Evolutionary conservation across 2,329 filamentous ascomycete species (phyloP).

Genomic region (Leptodontidium sp.): DNA sequence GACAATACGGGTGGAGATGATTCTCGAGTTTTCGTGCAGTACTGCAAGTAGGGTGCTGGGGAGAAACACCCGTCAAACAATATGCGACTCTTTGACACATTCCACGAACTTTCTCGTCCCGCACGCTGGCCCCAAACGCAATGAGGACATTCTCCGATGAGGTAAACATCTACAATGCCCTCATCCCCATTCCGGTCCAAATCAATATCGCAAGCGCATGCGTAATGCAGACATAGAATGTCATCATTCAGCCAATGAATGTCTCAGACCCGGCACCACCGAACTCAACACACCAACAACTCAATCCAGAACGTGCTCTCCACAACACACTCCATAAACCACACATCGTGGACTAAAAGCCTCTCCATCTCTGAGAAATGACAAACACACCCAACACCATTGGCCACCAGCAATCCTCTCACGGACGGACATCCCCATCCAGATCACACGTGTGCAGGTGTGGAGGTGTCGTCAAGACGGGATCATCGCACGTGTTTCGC

Average conservation of each 20-base stretch:
- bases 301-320: neutral
- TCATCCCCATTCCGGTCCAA: neutral
- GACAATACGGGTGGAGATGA: neutral
- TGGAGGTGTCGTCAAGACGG: neutral
- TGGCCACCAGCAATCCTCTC: no score
- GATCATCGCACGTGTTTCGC: constrained; percentile 5
- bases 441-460: no score
- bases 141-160: neutral
- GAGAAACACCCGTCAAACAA: constrained; percentile 3
- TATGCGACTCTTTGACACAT: neutral
- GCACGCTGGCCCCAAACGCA: neutral
- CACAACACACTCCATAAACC: no score
- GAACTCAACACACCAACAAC: neutral
- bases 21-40: neutral
- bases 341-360: no score
- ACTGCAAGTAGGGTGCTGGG: neutral
- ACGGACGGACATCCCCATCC: no score
- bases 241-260: neutral
- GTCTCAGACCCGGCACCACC: neutral
- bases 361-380: no score
- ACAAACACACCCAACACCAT: no score
- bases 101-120: neutral
- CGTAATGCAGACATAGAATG: neutral
- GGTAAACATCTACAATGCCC: neutral
- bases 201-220: neutral